A percentile compares a stretch with the other conserved stretches of the same genome.
Evolutionary conservation across 1,139 yeast species (phyloP).

Genomic region (Kurtzmaniella quercitrusa): DNA sequence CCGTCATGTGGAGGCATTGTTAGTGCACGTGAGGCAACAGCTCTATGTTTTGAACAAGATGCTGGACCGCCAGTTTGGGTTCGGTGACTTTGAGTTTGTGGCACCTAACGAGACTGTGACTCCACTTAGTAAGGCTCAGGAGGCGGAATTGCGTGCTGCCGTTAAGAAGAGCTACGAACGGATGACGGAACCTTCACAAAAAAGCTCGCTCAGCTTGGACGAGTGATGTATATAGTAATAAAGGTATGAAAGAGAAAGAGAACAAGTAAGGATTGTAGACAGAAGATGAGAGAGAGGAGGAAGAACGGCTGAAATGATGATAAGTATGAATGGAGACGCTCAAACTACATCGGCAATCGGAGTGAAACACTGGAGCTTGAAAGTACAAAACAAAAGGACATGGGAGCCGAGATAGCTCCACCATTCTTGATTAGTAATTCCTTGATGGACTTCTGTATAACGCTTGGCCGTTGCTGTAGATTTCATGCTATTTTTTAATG

Average conservation of each 20-base stretch:
- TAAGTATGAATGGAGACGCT: too few species aligned
- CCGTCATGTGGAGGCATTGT: constrained; percentile 80
- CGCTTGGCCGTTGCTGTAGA: too few species aligned
- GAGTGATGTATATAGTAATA: constrained; percentile 24
- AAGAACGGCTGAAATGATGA: neutral
- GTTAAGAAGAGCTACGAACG: constrained; percentile 33
- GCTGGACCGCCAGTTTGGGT: constrained; percentile 88
- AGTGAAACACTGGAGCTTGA: too few species aligned
- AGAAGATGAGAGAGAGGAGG: neutral
- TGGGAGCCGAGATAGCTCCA: too few species aligned
- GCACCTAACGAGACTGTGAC: constrained; percentile 80
- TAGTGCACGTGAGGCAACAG: constrained; percentile 85
- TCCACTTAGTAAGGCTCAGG: constrained; percentile 63
- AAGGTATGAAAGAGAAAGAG: constrained; percentile 6
- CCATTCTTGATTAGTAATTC: too few species aligned
- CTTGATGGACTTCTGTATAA: too few species aligned
- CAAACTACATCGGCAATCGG: too few species aligned
- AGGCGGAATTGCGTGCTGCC: constrained; percentile 37
- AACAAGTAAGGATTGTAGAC: neutral
- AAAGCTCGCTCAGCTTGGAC: constrained; percentile 59
- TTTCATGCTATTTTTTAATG: too few species aligned
- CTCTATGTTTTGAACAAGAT: constrained; percentile 79
- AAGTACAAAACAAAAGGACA: too few species aligned
- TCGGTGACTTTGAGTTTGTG: constrained; percentile 81
- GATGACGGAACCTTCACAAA: constrained; percentile 57